These are phyloP conservation scores for Colletotrichum endophyticum DNA, from an alignment of 2,329 filamentous ascomycete species.

Conservation along the genomic window DNA sequence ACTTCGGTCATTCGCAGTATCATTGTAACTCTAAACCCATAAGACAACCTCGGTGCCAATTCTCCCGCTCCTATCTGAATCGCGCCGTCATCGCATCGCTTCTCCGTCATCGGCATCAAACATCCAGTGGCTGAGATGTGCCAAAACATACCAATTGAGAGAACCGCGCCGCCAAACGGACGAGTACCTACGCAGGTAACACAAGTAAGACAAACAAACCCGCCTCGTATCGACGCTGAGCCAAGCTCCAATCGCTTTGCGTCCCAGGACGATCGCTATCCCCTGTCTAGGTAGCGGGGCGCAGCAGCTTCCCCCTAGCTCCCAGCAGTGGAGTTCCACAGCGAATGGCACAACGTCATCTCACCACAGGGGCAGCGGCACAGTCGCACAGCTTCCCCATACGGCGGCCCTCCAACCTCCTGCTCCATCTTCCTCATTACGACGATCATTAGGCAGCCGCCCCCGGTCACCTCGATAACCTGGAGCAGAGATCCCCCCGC, in stretches of 20 bases:
- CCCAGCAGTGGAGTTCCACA: background rate
- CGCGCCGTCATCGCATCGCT: background rate
- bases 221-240: background rate
- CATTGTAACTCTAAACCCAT: background rate
- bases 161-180: background rate
- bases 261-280: background rate
- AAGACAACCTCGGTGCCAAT: background rate
- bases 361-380: constrained; percentile 1
- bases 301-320: constrained; percentile 14
- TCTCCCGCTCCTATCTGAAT: background rate
- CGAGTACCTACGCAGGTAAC: background rate
- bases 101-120: background rate
- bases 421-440: background rate
- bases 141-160: background rate
- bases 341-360: constrained; percentile 15
- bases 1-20: background rate
- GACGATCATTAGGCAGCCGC: background rate
- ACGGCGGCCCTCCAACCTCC: background rate
- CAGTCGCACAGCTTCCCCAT: background rate
- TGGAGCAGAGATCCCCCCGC: background rate
- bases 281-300: background rate
- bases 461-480: background rate
- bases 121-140: no score
- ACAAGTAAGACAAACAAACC: background rate
- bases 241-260: background rate